Evolutionary conservation across 2,329 filamentous ascomycete species (phyloP).

Genomic region (Microsporum ferrugineum): DNA sequence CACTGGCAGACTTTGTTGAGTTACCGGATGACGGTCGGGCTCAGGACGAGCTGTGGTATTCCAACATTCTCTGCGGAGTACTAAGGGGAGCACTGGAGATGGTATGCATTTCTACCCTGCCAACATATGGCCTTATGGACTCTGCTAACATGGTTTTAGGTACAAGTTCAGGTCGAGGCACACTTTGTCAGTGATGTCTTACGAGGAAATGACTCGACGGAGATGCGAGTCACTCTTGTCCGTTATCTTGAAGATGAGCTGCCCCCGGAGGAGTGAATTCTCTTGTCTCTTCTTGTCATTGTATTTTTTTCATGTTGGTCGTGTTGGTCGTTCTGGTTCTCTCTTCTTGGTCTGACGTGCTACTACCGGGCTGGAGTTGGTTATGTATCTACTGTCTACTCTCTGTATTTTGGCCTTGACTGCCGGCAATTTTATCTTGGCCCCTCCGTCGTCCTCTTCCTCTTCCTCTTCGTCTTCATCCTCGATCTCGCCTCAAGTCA

Average conservation of each 20-base stretch:
- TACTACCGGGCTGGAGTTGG: background rate
- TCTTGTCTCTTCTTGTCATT: slow-evolving; percentile 1
- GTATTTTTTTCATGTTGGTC: background rate
- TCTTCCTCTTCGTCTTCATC: background rate
- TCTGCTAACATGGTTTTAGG: slow-evolving; percentile 32
- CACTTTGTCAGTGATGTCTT: slow-evolving; percentile 92
- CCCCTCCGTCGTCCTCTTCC: background rate
- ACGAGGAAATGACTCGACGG: slow-evolving; percentile 86
- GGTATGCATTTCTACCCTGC: slow-evolving; percentile 43
- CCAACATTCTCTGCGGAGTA: slow-evolving; percentile 90
- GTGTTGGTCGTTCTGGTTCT: background rate
- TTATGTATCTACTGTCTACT: background rate
- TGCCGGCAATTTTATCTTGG: background rate
- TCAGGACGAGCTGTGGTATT: slow-evolving; percentile 97
- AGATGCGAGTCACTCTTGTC: slow-evolving; percentile 87
- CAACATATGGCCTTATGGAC: background rate
- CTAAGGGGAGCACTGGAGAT: slow-evolving; percentile 86
- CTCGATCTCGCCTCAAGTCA: background rate
- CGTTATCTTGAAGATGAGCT: slow-evolving; percentile 96
- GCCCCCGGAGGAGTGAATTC: slow-evolving; percentile 58
- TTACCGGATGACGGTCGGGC: slow-evolving; percentile 88
- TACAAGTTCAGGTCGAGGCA: slow-evolving; percentile 95
- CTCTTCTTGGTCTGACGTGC: background rate
- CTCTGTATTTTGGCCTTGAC: background rate
- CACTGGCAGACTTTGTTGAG: slow-evolving; percentile 93